These are phyloP conservation scores for Neoascochyta sp. DNA, from an alignment of 2,329 filamentous ascomycete species.

Conservation along the genomic window DNA sequence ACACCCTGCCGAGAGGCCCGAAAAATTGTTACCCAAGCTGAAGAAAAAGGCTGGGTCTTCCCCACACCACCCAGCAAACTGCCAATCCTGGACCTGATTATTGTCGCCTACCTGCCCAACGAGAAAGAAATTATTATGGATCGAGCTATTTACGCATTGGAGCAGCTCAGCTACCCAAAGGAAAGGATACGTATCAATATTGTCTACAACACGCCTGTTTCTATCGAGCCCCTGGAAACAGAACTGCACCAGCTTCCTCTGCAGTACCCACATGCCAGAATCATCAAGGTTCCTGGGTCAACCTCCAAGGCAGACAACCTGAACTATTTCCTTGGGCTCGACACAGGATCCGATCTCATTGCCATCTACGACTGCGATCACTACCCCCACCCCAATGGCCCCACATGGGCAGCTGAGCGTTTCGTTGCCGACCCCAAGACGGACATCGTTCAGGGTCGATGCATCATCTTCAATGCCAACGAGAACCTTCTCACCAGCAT, in stretches of 20 bases:
- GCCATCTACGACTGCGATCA: slow-evolving; percentile 52
- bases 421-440: slow-evolving; percentile 43
- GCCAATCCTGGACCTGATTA: slow-evolving; percentile 46
- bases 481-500: slow-evolving; percentile 45
- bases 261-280: slow-evolving; percentile 41
- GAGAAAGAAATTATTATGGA: slow-evolving; percentile 51
- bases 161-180: slow-evolving; percentile 46
- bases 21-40: slow-evolving; percentile 36
- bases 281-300: slow-evolving; percentile 49
- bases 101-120: slow-evolving; percentile 52
- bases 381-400: slow-evolving; percentile 49
- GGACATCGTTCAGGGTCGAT: slow-evolving; percentile 50
- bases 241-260: slow-evolving; percentile 40
- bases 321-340: slow-evolving; percentile 47
- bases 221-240: slow-evolving; percentile 47
- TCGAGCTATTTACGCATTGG: slow-evolving; percentile 45
- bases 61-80: slow-evolving; percentile 42
- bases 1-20: slow-evolving; percentile 37
- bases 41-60: slow-evolving; percentile 42
- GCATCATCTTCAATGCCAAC: slow-evolving; percentile 48
- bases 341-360: slow-evolving; percentile 46
- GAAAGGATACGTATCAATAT: slow-evolving; percentile 49
- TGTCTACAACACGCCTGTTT: slow-evolving; percentile 48
- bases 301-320: slow-evolving; percentile 51
- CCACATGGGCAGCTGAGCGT: slow-evolving; percentile 48